Conservation (phyloP, 2,329 filamentous ascomycete genomes). For the Aureobasidium sp. region DNA sequence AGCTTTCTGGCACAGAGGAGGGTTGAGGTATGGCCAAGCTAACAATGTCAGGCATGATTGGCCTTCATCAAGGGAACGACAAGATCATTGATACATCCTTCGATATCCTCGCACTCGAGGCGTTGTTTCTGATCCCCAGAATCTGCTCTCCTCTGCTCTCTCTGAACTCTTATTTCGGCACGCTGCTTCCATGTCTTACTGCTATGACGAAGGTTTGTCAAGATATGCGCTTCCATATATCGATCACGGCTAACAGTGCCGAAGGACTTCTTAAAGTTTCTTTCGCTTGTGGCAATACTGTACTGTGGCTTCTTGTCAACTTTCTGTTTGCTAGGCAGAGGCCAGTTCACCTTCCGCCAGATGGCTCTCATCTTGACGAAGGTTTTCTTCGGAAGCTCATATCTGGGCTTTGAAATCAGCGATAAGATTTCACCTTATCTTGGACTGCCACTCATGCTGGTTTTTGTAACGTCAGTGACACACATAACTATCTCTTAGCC, state of each 20-base stretch:
- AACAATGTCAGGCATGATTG: slow-evolving; percentile 34
- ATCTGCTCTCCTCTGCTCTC: slow-evolving; percentile 74
- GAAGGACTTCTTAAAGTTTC: slow-evolving; percentile 81
- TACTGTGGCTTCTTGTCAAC: slow-evolving; percentile 86
- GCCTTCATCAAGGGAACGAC: slow-evolving; percentile 52
- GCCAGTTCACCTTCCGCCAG: slow-evolving; percentile 53
- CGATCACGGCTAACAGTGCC: slow-evolving; percentile 31
- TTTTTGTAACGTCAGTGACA: slow-evolving; percentile 52
- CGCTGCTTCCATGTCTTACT: slow-evolving; percentile 79
- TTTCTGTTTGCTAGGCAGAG: slow-evolving; percentile 68
- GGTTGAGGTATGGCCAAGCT: neutral
- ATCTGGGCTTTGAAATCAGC: slow-evolving; percentile 57
- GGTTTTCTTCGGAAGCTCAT: slow-evolving; percentile 64
- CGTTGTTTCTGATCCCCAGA: slow-evolving; percentile 80
- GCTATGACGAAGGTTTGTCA: slow-evolving; percentile 53
- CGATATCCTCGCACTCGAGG: slow-evolving; percentile 81
- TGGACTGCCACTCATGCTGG: slow-evolving; percentile 49
- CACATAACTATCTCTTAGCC: neutral
- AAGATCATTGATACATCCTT: slow-evolving; percentile 71
- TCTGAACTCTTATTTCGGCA: slow-evolving; percentile 84
- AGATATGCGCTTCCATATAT: neutral
- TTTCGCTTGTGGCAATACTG: slow-evolving; percentile 68
- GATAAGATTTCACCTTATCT: slow-evolving; percentile 43
- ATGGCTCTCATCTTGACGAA: slow-evolving; percentile 74
- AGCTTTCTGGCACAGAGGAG: neutral